Conservation (phyloP, 192 early-diverging fungal genomes). For the Coemansia sp. region DNA sequence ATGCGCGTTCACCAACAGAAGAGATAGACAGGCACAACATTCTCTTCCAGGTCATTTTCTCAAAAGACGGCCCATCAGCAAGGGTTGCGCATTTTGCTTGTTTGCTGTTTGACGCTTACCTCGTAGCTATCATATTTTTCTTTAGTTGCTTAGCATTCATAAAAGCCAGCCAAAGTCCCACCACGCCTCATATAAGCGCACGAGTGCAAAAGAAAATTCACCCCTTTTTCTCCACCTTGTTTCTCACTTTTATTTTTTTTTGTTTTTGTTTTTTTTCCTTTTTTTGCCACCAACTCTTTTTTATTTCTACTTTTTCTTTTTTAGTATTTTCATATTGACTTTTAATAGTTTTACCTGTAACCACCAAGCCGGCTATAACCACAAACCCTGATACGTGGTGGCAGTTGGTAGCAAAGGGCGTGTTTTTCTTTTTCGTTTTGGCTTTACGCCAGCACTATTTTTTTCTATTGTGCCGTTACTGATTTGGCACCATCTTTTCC, state of each 20-base stretch:
- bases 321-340: not conserved
- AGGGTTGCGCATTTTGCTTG: not conserved
- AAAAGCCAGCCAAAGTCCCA: not conserved
- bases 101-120: not conserved
- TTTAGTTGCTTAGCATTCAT: not conserved
- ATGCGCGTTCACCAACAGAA: not conserved
- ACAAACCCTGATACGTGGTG: not conserved
- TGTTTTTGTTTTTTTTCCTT: not conserved
- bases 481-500: not conserved
- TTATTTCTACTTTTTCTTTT: not conserved
- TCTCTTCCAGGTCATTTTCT: slow-evolving; percentile 4
- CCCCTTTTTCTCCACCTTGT: slow-evolving; percentile 1
- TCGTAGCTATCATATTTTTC: not conserved
- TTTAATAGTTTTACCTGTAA: not conserved
- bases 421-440: not conserved
- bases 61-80: slow-evolving; percentile 4
- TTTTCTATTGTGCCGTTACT: not conserved
- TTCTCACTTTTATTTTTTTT: not conserved
- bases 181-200: slow-evolving; percentile 9
- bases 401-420: not conserved
- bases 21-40: not conserved
- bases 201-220: slow-evolving; percentile 3
- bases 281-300: slow-evolving; percentile 6
- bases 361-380: not conserved
- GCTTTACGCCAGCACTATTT: slow-evolving; percentile 8